These are phyloP conservation scores for Abelmoschus esculentus DNA, from an alignment of 345 rosid species.

Conservation along the genomic window DNA sequence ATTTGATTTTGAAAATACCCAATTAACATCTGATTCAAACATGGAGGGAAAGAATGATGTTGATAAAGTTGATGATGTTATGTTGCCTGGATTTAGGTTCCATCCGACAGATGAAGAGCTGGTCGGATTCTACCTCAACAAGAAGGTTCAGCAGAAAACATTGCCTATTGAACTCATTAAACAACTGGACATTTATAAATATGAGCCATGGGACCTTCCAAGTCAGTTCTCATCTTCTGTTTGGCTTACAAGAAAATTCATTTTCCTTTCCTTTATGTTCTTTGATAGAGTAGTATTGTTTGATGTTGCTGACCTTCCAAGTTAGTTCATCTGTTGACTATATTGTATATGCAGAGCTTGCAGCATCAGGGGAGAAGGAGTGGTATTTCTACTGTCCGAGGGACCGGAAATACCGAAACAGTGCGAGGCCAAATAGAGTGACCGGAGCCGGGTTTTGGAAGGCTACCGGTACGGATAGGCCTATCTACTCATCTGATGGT, in stretches of 20 bases:
- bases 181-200: constrained; percentile 87
- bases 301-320: too few relatives aligned
- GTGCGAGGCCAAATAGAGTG: constrained; percentile 82
- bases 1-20: not conserved
- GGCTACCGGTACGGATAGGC: constrained; percentile 92
- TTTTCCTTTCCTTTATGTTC: not conserved
- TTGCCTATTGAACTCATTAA: constrained; percentile 77
- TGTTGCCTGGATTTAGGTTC: constrained; percentile 85
- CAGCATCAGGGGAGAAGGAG: constrained; percentile 75
- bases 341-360: constrained; percentile 35
- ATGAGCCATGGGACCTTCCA: constrained; percentile 98
- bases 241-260: not conserved
- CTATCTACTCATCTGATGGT: constrained; percentile 79
- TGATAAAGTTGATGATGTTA: constrained; percentile 57
- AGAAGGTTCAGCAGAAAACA: constrained; percentile 57
- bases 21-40: too few relatives aligned
- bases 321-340: too few relatives aligned
- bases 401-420: constrained; percentile 83
- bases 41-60: constrained; percentile 44
- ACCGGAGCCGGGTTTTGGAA: constrained; percentile 97
- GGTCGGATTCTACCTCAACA: constrained; percentile 71
- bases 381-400: constrained; percentile 91
- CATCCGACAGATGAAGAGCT: constrained; percentile 98
- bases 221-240: constrained; percentile 37
- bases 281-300: not conserved